Conservation (phyloP, 1,139 yeast species). For the Blastobotrys raffinosifermentans region DNA sequence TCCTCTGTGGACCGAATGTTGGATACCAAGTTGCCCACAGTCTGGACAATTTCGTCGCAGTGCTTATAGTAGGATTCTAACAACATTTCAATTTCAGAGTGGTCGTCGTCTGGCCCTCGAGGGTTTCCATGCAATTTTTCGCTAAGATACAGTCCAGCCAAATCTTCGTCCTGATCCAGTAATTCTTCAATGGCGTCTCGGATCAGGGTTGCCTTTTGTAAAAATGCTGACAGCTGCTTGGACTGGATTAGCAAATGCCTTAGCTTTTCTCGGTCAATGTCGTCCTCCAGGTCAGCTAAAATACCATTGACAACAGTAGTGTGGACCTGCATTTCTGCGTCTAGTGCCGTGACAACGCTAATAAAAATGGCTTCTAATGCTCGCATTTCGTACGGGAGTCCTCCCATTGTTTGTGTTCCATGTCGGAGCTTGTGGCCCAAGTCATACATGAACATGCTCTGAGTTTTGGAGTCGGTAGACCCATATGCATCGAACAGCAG, state of each 20-base stretch:
- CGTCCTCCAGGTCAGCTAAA: slow-evolving; percentile 74
- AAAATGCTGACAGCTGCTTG: slow-evolving; percentile 72
- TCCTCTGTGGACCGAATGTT: slow-evolving; percentile 95
- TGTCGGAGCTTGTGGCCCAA: slow-evolving; percentile 69
- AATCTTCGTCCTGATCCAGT: slow-evolving; percentile 85
- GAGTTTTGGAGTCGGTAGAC: slow-evolving; percentile 51
- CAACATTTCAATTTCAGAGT: slow-evolving; percentile 79
- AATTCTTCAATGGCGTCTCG: slow-evolving; percentile 83
- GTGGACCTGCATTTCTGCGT: slow-evolving; percentile 78
- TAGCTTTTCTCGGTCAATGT: slow-evolving; percentile 76
- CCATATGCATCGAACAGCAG: slow-evolving; percentile 74
- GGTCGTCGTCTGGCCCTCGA: slow-evolving; percentile 42
- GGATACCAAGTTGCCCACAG: slow-evolving; percentile 73
- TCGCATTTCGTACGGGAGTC: slow-evolving; percentile 65
- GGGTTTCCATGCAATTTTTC: slow-evolving; percentile 36
- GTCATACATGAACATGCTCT: slow-evolving; percentile 82
- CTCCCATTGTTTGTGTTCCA: slow-evolving; percentile 34
- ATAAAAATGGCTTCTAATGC: slow-evolving; percentile 86
- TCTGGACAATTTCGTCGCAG: slow-evolving; percentile 94
- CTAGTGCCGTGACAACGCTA: slow-evolving; percentile 75
- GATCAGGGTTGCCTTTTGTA: slow-evolving; percentile 77
- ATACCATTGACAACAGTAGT: slow-evolving; percentile 69
- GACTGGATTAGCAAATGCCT: slow-evolving; percentile 75
- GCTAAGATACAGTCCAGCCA: slow-evolving; percentile 77
- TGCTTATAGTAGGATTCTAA: slow-evolving; percentile 91